Evolutionary conservation across 495 filamentous ascomycete species (phyloP).

Genomic region (Penicillium chermesinum): DNA sequence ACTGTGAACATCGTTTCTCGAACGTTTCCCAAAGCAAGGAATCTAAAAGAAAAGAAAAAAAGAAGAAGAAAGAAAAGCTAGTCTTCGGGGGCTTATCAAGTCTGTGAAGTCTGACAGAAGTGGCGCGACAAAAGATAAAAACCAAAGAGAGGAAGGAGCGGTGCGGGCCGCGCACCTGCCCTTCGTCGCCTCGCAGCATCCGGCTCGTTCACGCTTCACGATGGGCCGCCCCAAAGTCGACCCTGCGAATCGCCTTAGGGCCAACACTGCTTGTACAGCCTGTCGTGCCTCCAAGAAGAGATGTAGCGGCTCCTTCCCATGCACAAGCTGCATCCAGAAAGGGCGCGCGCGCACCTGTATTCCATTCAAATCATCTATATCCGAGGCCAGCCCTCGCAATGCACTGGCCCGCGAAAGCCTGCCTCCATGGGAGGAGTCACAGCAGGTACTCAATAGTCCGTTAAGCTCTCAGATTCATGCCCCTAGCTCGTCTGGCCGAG

Average conservation of each 20-base stretch:
- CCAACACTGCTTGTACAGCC: constrained; percentile 31
- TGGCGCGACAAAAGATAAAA: no score
- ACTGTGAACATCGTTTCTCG: no score
- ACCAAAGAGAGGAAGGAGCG: neutral
- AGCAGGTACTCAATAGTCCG: neutral
- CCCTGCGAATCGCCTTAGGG: constrained; percentile 33
- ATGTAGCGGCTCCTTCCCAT: constrained; percentile 39
- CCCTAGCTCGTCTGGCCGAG: neutral
- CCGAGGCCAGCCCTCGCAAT: constrained; percentile 6
- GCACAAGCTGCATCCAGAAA: constrained; percentile 31
- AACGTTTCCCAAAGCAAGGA: no score
- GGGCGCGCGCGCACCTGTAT: constrained; percentile 29
- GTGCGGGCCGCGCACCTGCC: neutral
- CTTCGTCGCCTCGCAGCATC: neutral
- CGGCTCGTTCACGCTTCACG: constrained; percentile 7
- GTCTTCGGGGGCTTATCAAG: no score
- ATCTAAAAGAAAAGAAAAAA: no score
- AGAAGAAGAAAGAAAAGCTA: no score
- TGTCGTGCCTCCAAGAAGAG: constrained; percentile 38
- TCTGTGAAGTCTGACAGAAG: no score
- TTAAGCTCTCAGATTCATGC: constrained; percentile 3
- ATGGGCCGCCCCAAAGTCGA: constrained; percentile 39
- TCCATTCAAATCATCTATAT: constrained; percentile 20
- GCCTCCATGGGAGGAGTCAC: neutral
- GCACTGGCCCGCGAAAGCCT: constrained; percentile 2